Base-by-base conservation (phyloP, 305 asterid genomes). In the Fraxinus platypoda region DNA sequence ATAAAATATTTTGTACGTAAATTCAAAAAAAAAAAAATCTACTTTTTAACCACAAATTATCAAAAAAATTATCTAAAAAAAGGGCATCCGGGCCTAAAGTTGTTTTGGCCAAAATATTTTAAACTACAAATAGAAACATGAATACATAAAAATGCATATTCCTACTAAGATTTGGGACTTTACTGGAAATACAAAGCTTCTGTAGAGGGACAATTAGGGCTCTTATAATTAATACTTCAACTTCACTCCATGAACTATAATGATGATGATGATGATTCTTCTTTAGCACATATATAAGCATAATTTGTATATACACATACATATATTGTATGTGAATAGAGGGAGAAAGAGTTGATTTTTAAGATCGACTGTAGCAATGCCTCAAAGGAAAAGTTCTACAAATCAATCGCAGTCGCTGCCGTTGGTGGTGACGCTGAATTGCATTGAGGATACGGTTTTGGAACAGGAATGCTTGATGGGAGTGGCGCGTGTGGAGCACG, bases 401-500 rank as follows among this genome's bases (percentile, higher is more conserved):
- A n/a, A 89, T 73, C 88, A 82, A 75, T 28, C 90, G 23, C 92
- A 86, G 6, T 76, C 88, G 37, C 87, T 91, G 23, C 99, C 98
- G 11, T 81, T 94, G 4, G 97, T 97, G 17, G 93, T 94, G 8
- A 87, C 99, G 2, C 99, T 97, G 79, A 94, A 97, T 86, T 94
- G 98, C 95, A 88, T 94, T 88, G 99, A 97, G 38, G 98, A 93
- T 83, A 41, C 92, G 1, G 76, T 85, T 66, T 90, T 94, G 30
- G 99, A 97, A 87, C 90, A 93, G 87, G 91, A 91, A 86, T 97
- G 95, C 91, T 90, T 97, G 46, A 83, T 92, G 75, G 95, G 94
- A 86, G 85, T 91, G 70, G 98, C 98, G 82, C 78, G 83, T 25
- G 93, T 94, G 62, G 95, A 92, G 86, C 99, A 97, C 93, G 98